Percentiles rank a stretch among this genome's conserved stretches.
Evolutionary conservation across 441 rosid species (phyloP).

Genomic region (Adansonia madagascariensis): DNA sequence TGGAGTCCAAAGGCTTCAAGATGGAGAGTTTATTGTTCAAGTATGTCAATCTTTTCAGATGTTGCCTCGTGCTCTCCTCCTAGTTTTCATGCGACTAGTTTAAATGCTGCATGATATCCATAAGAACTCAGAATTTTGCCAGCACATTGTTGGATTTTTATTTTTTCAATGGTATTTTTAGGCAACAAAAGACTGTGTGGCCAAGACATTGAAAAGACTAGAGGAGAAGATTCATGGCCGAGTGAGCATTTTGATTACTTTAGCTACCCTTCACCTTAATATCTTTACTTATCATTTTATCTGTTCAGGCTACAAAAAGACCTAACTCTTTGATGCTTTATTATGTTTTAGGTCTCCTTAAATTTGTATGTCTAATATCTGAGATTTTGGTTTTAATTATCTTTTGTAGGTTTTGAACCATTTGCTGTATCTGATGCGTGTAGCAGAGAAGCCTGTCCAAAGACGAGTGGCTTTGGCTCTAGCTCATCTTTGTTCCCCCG

Average conservation of each 20-base stretch:
- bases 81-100: background rate
- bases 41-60: constrained; percentile 46
- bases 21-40: constrained; percentile 97
- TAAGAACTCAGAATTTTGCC: constrained; percentile 27
- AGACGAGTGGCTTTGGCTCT: constrained; percentile 89
- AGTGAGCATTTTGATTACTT: constrained; percentile 65
- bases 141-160: too few species aligned
- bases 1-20: constrained; percentile 92
- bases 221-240: constrained; percentile 97
- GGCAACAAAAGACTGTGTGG: constrained; percentile 98
- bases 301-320: constrained; percentile 10
- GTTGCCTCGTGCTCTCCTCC: background rate
- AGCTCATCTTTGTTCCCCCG: constrained; percentile 92
- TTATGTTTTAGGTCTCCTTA: constrained; percentile 2
- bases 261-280: too few species aligned
- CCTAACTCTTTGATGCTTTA: constrained; percentile 6
- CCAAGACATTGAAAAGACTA: constrained; percentile 91
- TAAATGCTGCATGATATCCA: constrained; percentile 13
- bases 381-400: constrained; percentile 25
- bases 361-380: constrained; percentile 27
- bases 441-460: constrained; percentile 83
- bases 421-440: constrained; percentile 82
- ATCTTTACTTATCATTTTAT: too few species aligned
- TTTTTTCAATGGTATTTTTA: too few species aligned
- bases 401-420: constrained; percentile 80